These are phyloP conservation scores for Cynara cardunculus DNA, from an alignment of 129 eudicot genomes.

Conservation along the genomic window DNA sequence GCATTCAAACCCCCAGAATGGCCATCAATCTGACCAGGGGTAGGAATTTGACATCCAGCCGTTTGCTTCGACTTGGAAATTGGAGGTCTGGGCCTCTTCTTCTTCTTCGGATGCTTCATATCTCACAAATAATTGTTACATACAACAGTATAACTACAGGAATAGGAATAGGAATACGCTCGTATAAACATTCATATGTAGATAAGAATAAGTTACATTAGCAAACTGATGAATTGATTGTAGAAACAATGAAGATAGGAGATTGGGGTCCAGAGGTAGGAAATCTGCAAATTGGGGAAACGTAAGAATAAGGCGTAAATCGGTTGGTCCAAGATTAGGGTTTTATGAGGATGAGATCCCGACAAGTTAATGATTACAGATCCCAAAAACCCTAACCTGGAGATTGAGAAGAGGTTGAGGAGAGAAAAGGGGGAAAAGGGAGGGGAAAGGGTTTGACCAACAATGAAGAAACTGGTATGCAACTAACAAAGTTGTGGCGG, in stretches of 20 bases:
- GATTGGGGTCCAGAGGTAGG: not conserved
- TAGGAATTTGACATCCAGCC: conserved; percentile 4
- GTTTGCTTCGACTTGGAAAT: conserved; percentile 27
- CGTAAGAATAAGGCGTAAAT: not conserved
- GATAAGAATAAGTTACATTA: not conserved
- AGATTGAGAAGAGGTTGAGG: not conserved
- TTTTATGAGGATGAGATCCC: conserved; percentile 9
- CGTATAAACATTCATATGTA: not conserved
- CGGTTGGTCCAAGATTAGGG: conserved; percentile 20
- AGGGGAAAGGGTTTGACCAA: conserved; percentile 13
- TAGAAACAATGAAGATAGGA: not conserved
- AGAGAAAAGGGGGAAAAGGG: not conserved
- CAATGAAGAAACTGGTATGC: not conserved
- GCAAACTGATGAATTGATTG: not conserved
- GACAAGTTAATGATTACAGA: conserved; percentile 20
- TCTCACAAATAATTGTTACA: not conserved
- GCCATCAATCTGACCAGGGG: not conserved
- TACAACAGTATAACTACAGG: not conserved
- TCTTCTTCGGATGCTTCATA: conserved; percentile 74
- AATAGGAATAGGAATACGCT: not conserved
- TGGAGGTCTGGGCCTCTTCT: conserved; percentile 49
- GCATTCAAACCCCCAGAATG: conserved; percentile 31
- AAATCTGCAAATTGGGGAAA: not conserved
- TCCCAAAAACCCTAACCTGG: conserved; percentile 42
- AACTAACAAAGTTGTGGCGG: conserved; percentile 15